Percentiles rank a stretch among this genome's conserved stretches.
Conservation (phyloP, 2,329 filamentous ascomycete species). For the Verticillium klebahnii region DNA sequence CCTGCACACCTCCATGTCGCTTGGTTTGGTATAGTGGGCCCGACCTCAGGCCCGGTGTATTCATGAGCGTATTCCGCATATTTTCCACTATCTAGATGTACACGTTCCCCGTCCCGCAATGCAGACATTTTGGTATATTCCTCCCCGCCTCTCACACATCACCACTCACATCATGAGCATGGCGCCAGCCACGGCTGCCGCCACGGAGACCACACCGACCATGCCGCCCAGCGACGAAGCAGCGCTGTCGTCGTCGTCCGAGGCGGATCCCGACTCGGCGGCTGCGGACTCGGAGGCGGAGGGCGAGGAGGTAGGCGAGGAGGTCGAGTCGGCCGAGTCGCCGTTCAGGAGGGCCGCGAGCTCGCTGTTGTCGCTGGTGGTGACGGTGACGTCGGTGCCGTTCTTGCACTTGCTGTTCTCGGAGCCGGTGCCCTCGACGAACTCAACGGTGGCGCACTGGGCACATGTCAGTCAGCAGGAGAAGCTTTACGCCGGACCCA, state of each 20-base stretch:
- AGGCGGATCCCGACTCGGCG: slow-evolving; percentile 1
- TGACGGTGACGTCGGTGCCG: slow-evolving; percentile 22
- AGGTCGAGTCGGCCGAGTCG: neutral
- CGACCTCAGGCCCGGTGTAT: neutral
- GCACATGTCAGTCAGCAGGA: neutral
- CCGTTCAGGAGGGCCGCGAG: slow-evolving; percentile 27
- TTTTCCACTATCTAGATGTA: neutral
- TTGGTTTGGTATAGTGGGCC: too few relatives aligned
- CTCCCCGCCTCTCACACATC: neutral
- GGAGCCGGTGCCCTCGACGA: slow-evolving; percentile 38
- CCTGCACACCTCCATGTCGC: too few relatives aligned
- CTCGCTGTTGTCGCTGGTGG: slow-evolving; percentile 24
- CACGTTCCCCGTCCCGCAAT: neutral
- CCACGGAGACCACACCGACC: slow-evolving; percentile 5
- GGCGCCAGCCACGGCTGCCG: slow-evolving; percentile 9
- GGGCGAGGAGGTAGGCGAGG: neutral
- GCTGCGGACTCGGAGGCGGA: neutral
- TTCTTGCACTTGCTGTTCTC: slow-evolving; percentile 29
- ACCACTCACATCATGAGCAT: slow-evolving; percentile 7
- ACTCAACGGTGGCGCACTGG: slow-evolving; percentile 52
- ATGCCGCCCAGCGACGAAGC: neutral
- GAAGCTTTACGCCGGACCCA: too few relatives aligned
- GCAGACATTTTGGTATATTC: neutral
- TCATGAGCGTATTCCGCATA: neutral
- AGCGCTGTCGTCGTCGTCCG: slow-evolving; percentile 2